Evolutionary conservation across 2,329 filamentous ascomycete species (phyloP).

Genomic region (Xylariales sp.): DNA sequence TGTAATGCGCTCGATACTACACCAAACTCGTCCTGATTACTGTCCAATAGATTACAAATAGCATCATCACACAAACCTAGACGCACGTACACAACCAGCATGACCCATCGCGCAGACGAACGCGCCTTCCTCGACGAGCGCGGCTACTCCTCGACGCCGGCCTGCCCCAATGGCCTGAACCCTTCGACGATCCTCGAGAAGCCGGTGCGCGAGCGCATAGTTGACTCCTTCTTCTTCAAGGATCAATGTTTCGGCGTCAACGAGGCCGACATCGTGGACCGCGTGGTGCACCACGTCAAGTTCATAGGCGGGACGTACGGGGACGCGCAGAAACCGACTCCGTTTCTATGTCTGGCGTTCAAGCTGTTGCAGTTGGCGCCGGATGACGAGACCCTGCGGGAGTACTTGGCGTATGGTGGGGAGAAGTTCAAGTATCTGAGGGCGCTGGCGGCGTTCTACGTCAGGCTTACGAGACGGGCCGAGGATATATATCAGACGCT

Average conservation of each 20-base stretch:
- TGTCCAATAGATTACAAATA: no score
- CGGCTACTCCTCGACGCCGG: conserved; percentile 64
- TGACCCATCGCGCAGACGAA: conserved; percentile 70
- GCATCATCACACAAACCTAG: no score
- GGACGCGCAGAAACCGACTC: conserved; percentile 76
- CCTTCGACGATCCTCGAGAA: conserved; percentile 96
- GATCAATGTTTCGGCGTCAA: conserved; percentile 98
- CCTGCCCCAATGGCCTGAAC: conserved; percentile 84
- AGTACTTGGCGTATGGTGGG: conserved; percentile 74
- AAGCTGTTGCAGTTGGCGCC: conserved; percentile 89
- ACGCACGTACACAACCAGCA: no score
- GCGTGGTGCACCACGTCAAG: conserved; percentile 74
- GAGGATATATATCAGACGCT: conserved; percentile 75
- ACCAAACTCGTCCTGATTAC: no score
- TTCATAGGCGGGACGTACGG: conserved; percentile 89
- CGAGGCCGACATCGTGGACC: conserved; percentile 75
- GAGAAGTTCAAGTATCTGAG: conserved; percentile 82
- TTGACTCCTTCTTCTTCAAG: conserved; percentile 96
- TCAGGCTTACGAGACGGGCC: conserved; percentile 79
- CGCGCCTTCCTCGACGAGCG: conserved; percentile 83
- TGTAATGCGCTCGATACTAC: no score
- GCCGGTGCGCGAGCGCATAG: conserved; percentile 89
- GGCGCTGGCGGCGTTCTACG: conserved; percentile 86
- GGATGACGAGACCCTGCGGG: conserved; percentile 68
- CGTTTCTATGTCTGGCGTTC: conserved; percentile 90